Evolutionary conservation across 768 basidiomycete genomes (phyloP).

Genomic region (Suillus bovinus): DNA sequence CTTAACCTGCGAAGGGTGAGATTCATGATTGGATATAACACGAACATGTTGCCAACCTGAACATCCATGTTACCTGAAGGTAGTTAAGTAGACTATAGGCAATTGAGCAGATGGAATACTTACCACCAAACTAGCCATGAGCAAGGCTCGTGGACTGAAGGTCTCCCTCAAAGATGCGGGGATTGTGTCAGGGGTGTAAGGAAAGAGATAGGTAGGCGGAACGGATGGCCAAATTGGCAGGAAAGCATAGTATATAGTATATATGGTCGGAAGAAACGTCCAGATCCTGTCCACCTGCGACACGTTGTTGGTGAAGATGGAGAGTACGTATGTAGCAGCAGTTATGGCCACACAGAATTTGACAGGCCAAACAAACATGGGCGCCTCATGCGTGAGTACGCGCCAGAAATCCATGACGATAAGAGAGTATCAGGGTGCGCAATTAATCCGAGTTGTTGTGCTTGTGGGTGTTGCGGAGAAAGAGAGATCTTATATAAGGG

Average conservation of each 20-base stretch:
- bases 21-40: constrained; percentile 2
- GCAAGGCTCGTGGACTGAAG: constrained; percentile 68
- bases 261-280: constrained; percentile 80
- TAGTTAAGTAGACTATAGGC: constrained; percentile 1
- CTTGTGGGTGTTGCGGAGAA: background rate
- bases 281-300: constrained; percentile 87
- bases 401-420: constrained; percentile 17
- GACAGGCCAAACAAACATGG: constrained; percentile 59
- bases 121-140: constrained; percentile 74
- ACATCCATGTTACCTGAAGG: constrained; percentile 56
- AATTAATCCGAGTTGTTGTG: background rate
- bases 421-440: background rate
- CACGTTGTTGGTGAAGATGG: constrained; percentile 73
- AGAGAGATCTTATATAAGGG: background rate
- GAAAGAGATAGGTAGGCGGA: constrained; percentile 42
- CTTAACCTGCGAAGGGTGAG: constrained; percentile 45
- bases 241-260: constrained; percentile 80
- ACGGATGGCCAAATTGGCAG: constrained; percentile 56
- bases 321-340: constrained; percentile 52
- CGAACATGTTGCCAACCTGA: constrained; percentile 38
- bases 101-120: constrained; percentile 22
- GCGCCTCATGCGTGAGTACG: constrained; percentile 19
- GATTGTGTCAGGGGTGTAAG: constrained; percentile 54
- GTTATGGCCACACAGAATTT: constrained; percentile 58
- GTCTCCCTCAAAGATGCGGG: constrained; percentile 35